Percentiles rank a stretch among this genome's conserved stretches.
phyloP scores from a whole-genome alignment of 257 asterid genomes.

The Solanum tacnaense region DNA sequence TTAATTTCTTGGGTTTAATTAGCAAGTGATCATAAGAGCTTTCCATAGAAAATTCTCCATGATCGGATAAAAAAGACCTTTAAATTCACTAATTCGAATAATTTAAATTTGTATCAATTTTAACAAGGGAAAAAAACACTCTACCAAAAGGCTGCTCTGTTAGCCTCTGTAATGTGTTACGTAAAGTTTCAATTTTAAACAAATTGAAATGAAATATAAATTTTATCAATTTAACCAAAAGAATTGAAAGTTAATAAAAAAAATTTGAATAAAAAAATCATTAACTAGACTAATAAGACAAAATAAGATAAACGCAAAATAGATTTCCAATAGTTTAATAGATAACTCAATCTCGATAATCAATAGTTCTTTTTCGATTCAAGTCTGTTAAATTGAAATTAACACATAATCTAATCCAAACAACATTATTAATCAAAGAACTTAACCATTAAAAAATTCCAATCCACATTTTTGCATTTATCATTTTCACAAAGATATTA shows the following conservation, averaged over 20 bases:
- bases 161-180: fast-evolving
- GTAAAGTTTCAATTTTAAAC: no score
- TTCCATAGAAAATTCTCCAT: fast-evolving
- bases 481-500: not conserved
- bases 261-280: not conserved
- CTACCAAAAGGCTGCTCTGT: no score
- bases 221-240: not conserved
- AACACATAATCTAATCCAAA: not conserved
- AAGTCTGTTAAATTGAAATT: not conserved
- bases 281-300: not conserved
- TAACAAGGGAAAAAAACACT: not conserved
- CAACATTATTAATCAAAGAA: not conserved
- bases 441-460: not conserved
- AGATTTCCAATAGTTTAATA: no score
- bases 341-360: not conserved
- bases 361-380: not conserved
- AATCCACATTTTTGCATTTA: not conserved
- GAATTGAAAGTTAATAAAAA: fast-evolving
- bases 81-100: fast-evolving
- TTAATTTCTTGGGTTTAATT: not conserved
- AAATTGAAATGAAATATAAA: no score
- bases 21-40: not conserved
- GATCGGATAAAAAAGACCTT: not conserved
- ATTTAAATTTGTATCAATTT: not conserved
- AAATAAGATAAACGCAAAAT: not conserved